Conservation (phyloP, 371 early-diverging fungal genomes). For the Rhizopus sp. region DNA sequence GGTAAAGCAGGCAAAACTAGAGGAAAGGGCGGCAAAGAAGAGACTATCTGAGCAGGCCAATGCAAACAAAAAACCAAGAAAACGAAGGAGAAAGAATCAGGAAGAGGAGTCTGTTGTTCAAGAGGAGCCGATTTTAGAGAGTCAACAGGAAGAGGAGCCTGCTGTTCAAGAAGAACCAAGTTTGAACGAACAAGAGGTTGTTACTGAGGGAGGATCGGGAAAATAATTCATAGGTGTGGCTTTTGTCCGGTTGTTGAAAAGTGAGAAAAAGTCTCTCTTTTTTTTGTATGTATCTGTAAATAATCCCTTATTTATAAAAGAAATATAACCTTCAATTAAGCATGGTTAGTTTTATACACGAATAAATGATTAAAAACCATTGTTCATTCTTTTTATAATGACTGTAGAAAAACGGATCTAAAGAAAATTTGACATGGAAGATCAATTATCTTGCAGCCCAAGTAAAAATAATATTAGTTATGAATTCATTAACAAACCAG, state of each 20-base stretch:
- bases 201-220: no score
- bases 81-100: neutral
- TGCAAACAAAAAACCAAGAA: neutral
- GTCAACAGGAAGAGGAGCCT: no score
- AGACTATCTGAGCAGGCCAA: neutral
- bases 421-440: slow-evolving; percentile 37
- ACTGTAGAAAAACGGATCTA: slow-evolving; percentile 16
- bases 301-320: no score
- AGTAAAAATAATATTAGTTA: slow-evolving; percentile 10
- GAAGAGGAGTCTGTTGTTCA: no score
- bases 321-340: no score
- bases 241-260: no score
- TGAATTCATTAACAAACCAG: neutral
- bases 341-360: neutral
- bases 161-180: no score
- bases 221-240: no score
- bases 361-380: slow-evolving; percentile 6
- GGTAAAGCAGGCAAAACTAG: slow-evolving; percentile 1
- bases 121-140: no score
- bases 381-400: slow-evolving; percentile 8
- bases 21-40: slow-evolving; percentile 1
- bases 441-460: slow-evolving; percentile 38
- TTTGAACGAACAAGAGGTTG: no score
- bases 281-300: no score
- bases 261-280: no score